Evolutionary conservation across 352 stramenopile species (phyloP).

Genomic region (Halophytophthora batemanensis): DNA sequence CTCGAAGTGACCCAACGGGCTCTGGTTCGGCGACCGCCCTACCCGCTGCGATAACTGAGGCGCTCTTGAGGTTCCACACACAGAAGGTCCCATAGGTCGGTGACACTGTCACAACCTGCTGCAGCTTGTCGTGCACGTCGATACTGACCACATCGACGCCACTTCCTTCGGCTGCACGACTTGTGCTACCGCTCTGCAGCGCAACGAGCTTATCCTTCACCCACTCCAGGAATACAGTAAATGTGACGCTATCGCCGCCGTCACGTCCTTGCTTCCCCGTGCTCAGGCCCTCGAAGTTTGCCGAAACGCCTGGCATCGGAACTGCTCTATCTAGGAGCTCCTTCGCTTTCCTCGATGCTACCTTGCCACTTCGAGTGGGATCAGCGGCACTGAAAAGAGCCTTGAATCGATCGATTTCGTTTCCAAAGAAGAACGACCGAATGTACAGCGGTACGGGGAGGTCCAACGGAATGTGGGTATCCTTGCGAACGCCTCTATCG

Average conservation of each 20-base stretch:
- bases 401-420: conserved; percentile 35
- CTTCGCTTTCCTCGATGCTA: conserved; percentile 16
- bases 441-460: conserved; percentile 16
- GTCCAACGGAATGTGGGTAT: conserved; percentile 39
- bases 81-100: conserved; percentile 33
- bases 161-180: background rate
- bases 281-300: background rate
- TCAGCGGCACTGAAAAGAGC: conserved; percentile 21
- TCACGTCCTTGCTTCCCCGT: background rate
- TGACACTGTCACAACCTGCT: conserved; percentile 32
- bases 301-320: background rate
- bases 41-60: conserved; percentile 22
- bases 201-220: conserved; percentile 3
- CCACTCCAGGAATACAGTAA: conserved; percentile 14
- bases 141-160: conserved; percentile 21
- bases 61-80: conserved; percentile 48
- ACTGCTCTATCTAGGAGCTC: conserved; percentile 23
- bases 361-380: background rate
- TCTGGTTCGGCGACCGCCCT: background rate
- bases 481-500: no score
- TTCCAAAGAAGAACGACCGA: conserved; percentile 28
- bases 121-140: conserved; percentile 22
- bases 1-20: background rate
- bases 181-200: background rate
- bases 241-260: conserved; percentile 5